Percentiles rank a stretch among this genome's conserved stretches.
Conservation (phyloP, 495 filamentous ascomycete species). For the Parmelia sp. region DNA sequence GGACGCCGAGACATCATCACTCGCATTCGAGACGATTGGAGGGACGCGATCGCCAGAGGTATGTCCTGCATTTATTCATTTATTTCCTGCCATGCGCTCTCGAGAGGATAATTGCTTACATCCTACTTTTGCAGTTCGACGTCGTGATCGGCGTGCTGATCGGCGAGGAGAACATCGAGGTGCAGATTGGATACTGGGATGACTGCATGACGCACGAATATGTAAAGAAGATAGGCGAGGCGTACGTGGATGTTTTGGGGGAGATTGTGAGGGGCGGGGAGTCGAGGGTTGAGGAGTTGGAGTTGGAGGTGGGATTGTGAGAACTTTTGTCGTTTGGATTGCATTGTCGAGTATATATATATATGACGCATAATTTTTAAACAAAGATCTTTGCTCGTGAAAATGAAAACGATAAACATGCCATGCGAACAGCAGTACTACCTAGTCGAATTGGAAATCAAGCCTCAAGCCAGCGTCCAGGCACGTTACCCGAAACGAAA, state of each 20-base stretch:
- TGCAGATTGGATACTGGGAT: neutral
- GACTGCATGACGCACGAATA: neutral
- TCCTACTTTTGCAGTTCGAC: neutral
- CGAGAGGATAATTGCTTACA: neutral
- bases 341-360: too few species aligned
- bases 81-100: too few species aligned
- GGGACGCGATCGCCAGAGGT: neutral
- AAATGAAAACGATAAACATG: too few species aligned
- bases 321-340: too few species aligned
- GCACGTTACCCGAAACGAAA: too few species aligned
- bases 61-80: neutral
- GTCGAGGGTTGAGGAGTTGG: neutral
- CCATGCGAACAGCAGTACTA: too few species aligned
- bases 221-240: neutral
- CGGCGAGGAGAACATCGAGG: neutral
- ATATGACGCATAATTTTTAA: too few species aligned
- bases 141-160: neutral
- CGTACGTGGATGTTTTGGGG: neutral
- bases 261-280: neutral
- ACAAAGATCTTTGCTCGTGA: too few species aligned
- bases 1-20: neutral
- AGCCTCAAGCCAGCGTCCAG: too few species aligned
- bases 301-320: too few species aligned
- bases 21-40: neutral
- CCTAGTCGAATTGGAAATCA: too few species aligned